Conservation (phyloP, 208 protist genomes). For the Crithidia bombi region DNA sequence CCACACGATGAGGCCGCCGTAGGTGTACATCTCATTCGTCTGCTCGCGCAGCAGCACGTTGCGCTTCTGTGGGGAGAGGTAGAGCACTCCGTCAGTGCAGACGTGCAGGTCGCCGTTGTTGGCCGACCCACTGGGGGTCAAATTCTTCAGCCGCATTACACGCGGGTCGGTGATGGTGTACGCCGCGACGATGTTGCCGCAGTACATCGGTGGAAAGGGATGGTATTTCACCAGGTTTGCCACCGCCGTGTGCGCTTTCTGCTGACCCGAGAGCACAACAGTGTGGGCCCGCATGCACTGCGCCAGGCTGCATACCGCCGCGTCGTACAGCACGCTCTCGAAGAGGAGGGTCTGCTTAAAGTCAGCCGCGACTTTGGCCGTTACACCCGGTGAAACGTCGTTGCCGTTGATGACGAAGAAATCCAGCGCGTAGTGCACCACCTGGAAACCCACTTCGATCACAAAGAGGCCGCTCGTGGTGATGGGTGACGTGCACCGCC, state of each 20-base stretch:
- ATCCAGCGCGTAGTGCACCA: conserved; percentile 88
- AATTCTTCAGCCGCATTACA: conserved; percentile 57
- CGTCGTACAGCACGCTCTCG: conserved; percentile 83
- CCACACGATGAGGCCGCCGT: conserved; percentile 73
- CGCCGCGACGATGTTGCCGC: conserved; percentile 54
- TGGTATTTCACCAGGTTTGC: conserved; percentile 76
- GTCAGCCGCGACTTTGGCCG: conserved; percentile 62
- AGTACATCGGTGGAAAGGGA: conserved; percentile 66
- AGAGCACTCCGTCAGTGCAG: conserved; percentile 25
- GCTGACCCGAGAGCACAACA: conserved; percentile 46
- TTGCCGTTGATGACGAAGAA: conserved; percentile 82
- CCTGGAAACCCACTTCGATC: conserved; percentile 87
- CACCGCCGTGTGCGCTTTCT: conserved; percentile 49
- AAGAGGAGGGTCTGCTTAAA: conserved; percentile 82
- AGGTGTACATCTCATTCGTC: conserved; percentile 52
- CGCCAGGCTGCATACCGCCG: conserved; percentile 57
- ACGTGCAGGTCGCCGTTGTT: conserved; percentile 31
- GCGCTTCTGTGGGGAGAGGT: conserved; percentile 31
- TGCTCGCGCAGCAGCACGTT: conserved; percentile 32
- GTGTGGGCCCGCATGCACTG: conserved; percentile 35
- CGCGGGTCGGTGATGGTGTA: conserved; percentile 70
- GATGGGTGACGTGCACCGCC: conserved; percentile 40
- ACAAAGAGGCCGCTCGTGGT: conserved; percentile 70
- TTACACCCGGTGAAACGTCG: conserved; percentile 47
- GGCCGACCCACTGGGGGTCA: conserved; percentile 26